Evolutionary conservation across 495 filamentous ascomycete genomes (phyloP), one percentile per base, ranked within the genome.

Genomic region (Neurospora sp.): DNA sequence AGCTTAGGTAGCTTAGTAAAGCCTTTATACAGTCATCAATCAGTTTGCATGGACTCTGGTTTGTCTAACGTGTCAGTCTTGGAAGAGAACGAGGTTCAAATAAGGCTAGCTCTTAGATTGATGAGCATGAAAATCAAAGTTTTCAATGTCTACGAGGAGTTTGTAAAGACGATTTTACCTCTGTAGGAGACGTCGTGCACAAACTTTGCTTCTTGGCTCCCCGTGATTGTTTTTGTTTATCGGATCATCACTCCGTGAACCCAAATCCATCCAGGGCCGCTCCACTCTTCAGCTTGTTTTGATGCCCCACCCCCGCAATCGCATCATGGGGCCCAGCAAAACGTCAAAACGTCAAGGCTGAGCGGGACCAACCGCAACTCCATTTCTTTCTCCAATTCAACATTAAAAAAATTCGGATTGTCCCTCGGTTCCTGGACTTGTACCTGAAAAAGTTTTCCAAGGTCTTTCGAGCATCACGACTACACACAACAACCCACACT

Each of bases 301-400:
- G 53, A 65, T 59, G 20, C 48, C 48, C 48, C 48, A 59, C 48
- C 53, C 53, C 53, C 53, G 53, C 53, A 65, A 65, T 35, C 27
- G 27, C 27, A 65, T 65, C 53, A 65, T 37, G 53, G 53, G 53
- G 53, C 53, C 53, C 53, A 65, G 68, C 69, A 71, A 73, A 73
- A 61, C 69, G 14, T 40, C 41, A 27, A 40, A 35, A 70, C 38
- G 65, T 72, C 68, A 72, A 65, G 71, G 44, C 61, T 69, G 40
- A 16, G 53, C 35, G 69, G 69, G 42, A 70, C 72, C 69, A 70
- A 69, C 68, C 27, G 69, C 40, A 22, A 39, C 69, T 16, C n/a
- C 12, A 27, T n/a, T 40, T 40, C 42, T 68, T 71, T 59, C 8
- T 42, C 37, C 42, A 45, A 22, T 48, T 40, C 65, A 22, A 65